These are phyloP conservation scores for Nicotiana obtusifolia DNA, from an alignment of 257 asterid species.

Conservation along the genomic window DNA sequence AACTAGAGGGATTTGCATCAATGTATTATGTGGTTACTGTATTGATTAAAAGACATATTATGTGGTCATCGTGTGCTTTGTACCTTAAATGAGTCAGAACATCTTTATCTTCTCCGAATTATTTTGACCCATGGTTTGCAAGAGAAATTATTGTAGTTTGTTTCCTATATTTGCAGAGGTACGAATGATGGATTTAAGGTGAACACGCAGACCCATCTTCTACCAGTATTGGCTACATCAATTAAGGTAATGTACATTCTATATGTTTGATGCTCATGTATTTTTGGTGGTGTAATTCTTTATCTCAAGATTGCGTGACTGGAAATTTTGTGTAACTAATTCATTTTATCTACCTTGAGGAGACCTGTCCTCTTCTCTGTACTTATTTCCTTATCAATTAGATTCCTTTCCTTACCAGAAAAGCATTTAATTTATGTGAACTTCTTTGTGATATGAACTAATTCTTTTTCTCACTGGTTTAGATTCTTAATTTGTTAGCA, in stretches of 20 bases:
- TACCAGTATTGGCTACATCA: constrained; percentile 89
- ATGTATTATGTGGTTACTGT: background rate
- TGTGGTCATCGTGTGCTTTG: background rate
- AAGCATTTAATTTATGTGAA: background rate
- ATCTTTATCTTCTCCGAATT: background rate
- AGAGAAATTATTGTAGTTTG: background rate
- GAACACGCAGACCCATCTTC: constrained; percentile 77
- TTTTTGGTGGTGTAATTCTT: background rate
- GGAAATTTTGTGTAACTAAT: background rate
- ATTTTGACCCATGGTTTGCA: background rate
- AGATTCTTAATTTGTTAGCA: background rate
- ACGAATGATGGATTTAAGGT: constrained; percentile 88
- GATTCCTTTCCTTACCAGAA: background rate
- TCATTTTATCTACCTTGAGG: background rate
- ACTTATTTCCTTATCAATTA: background rate
- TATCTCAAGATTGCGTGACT: background rate
- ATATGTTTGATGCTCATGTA: background rate
- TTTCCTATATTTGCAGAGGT: constrained; percentile 46
- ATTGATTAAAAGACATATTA: background rate
- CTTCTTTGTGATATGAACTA: background rate
- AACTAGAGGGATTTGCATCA: background rate
- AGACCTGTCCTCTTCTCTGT: background rate
- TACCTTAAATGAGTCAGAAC: background rate
- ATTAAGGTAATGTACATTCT: constrained; percentile 50
- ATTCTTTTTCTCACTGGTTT: background rate